Percentiles rank a stretch among this genome's conserved stretches.
phyloP scores from a whole-genome alignment of 163 green algal species.

The Coccomyxa subellipsoidea region DNA sequence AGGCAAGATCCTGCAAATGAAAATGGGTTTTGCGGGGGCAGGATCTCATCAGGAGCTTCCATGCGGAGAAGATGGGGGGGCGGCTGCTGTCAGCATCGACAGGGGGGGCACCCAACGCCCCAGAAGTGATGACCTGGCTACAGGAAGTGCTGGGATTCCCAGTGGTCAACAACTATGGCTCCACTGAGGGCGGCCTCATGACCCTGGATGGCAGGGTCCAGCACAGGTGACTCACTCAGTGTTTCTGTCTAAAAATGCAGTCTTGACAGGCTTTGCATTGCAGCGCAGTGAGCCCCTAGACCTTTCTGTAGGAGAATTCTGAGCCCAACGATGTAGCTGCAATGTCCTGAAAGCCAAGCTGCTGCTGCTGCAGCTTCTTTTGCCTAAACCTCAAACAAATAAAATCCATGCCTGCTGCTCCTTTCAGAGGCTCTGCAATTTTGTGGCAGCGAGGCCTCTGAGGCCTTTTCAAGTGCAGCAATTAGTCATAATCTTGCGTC shows the following conservation, averaged over 20 bases:
- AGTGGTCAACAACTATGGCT: background rate
- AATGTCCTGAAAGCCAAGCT: background rate
- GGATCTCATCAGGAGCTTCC: background rate
- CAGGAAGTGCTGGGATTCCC: background rate
- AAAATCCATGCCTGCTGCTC: too few relatives aligned
- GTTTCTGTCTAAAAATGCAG: too few relatives aligned
- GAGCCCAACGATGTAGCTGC: background rate
- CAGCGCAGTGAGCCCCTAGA: background rate
- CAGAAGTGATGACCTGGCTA: background rate
- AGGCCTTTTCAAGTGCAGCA: too few relatives aligned
- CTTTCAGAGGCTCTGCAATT: too few relatives aligned
- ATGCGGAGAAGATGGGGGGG: background rate
- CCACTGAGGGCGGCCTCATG: conserved; percentile 1
- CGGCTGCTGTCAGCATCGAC: background rate
- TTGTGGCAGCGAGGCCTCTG: too few relatives aligned
- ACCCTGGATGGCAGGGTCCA: background rate
- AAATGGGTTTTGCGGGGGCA: background rate
- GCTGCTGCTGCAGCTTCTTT: background rate
- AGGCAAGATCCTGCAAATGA: background rate
- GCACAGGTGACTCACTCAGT: background rate
- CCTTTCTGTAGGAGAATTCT: background rate
- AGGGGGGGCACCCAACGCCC: background rate
- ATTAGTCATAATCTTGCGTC: too few relatives aligned
- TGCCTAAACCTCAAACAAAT: too few relatives aligned
- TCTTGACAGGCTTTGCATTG: background rate